Conservation (phyloP, 139 green algal species). For the Pedinophyceae sp. region DNA sequence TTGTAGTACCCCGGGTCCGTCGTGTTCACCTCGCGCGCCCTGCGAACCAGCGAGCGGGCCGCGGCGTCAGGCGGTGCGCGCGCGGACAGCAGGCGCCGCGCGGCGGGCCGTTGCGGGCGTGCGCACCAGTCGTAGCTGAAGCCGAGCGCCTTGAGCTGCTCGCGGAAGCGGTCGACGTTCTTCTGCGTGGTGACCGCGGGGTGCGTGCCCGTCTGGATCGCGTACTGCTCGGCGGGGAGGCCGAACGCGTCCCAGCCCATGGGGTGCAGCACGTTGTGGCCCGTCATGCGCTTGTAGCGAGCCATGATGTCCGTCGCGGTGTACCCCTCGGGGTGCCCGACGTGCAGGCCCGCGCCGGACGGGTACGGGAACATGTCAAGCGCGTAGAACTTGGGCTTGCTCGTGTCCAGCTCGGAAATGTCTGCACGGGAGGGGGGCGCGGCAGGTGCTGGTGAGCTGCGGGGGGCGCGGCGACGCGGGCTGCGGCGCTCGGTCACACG, state of each 20-base stretch:
- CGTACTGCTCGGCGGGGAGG: conserved; percentile 95
- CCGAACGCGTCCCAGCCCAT: conserved; percentile 99
- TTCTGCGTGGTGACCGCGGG: conserved; percentile 66
- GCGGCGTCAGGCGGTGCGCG: too few species aligned
- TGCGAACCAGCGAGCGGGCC: too few species aligned
- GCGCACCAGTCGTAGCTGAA: conserved; percentile 94
- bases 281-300: conserved; percentile 88
- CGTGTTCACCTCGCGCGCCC: conserved; percentile 76
- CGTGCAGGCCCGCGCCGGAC: conserved; percentile 72
- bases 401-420: conserved; percentile 67
- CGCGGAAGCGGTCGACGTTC: conserved; percentile 79
- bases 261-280: conserved; percentile 94
- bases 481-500: too few species aligned
- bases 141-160: conserved; percentile 83
- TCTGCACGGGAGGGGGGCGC: too few species aligned
- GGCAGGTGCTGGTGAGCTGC: too few species aligned
- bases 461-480: too few species aligned
- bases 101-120: too few species aligned
- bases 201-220: conserved; percentile 88
- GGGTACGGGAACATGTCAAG: conserved; percentile 99
- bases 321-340: conserved; percentile 82
- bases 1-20: conserved; percentile 82
- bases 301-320: conserved; percentile 92
- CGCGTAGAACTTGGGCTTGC: conserved; percentile 94
- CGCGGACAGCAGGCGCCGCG: too few species aligned